Evolutionary conservation across 1,284 basidiomycete species (phyloP), one percentile per base, ranked within the genome.

Genomic region (Sphagnurus paluster): DNA sequence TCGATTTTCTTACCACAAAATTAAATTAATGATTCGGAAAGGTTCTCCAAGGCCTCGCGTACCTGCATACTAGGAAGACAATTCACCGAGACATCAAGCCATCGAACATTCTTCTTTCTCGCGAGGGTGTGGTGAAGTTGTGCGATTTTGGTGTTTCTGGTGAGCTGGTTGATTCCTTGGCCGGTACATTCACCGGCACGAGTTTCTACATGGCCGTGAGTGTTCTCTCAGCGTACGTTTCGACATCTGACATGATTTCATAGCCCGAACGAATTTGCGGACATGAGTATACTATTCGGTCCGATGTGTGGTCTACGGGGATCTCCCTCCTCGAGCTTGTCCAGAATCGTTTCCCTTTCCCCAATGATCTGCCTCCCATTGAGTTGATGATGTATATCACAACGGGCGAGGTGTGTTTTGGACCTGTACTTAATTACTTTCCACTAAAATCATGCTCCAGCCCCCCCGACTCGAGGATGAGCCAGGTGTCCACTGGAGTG

Each of bases 31-130:
- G 48, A 33, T 8, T 13, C 26, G 39, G 28, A 19, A 63, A 93
- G 87, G 80, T 98, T 41, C 70, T 99, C 32, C 85, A 90, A 65
- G 97, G 97, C 6, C 80, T 99, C 34, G 83, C 85, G 25, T 98
- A 99, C 68, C 79, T 99, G 29, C 93, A 99, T 68, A 79, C 85
- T 44, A 83, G 84, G 64, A 87, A 84, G 65, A 96, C 95, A 46
- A 97, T 99, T 56, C 97, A 99, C 66, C 79, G 97, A 49, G 95
- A 98, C 66, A 98, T 99, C 73, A 99, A 98, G 63, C 96, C 96
- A 8, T 93, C 93, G 21, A 98, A 98, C 67, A 87, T 98, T 52
- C 80, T 98, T 38, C 75, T 99, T 37, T 92, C 94, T 1, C 76
- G 80, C 28, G 76, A 89, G 55, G 96, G 96, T 19, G 71, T 92